Evolutionary conservation across 306 rosid species (phyloP).

Genomic region (Lathyrus sativus): DNA sequence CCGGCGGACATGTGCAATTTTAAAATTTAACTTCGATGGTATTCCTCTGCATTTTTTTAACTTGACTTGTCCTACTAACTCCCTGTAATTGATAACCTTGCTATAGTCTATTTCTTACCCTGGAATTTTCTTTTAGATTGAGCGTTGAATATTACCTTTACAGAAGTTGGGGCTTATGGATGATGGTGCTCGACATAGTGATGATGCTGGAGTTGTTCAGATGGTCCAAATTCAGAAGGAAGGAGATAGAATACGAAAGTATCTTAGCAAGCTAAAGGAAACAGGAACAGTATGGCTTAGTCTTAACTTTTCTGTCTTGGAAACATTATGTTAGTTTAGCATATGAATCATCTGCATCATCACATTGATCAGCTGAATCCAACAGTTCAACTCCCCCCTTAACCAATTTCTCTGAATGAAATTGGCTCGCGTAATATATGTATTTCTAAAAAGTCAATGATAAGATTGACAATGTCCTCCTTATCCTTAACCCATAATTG

Average conservation of each 20-base stretch:
- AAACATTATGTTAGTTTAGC: constrained; percentile 27
- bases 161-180: constrained; percentile 60
- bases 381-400: background rate
- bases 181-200: constrained; percentile 44
- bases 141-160: constrained; percentile 21
- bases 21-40: background rate
- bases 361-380: constrained; percentile 28
- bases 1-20: background rate
- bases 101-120: background rate
- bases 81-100: background rate
- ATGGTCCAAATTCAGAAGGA: constrained; percentile 64
- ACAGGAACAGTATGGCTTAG: constrained; percentile 66
- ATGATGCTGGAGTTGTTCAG: constrained; percentile 48
- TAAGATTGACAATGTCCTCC: constrained; percentile 9
- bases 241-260: constrained; percentile 66
- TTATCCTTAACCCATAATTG: background rate
- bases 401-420: background rate
- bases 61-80: background rate
- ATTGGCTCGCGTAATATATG: background rate
- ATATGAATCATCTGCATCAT: constrained; percentile 20
- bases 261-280: constrained; percentile 76
- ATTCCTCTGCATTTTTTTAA: background rate
- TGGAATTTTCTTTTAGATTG: background rate
- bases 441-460: constrained; percentile 14
- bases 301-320: constrained; percentile 29